phyloP scores from a whole-genome alignment of 495 filamentous ascomycete genomes.

The Neurospora tetraspora region DNA sequence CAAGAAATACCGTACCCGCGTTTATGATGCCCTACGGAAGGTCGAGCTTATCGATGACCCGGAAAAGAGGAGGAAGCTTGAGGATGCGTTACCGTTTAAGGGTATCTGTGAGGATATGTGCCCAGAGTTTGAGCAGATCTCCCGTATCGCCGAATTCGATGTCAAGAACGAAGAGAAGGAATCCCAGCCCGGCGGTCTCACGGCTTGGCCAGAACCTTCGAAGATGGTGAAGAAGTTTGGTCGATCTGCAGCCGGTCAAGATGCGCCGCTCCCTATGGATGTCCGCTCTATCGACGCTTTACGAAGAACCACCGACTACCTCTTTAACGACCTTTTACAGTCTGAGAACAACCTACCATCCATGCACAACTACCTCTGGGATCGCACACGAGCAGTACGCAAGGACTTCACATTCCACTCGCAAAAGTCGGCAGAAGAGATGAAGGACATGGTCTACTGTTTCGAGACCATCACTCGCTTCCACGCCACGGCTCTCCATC shows the following conservation, averaged over 20 bases:
- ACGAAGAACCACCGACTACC: slow-evolving; percentile 68
- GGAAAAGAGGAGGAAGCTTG: slow-evolving; percentile 66
- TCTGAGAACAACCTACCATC: slow-evolving; percentile 51
- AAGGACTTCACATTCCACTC: slow-evolving; percentile 92
- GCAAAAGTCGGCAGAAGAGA: slow-evolving; percentile 45
- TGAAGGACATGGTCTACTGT: slow-evolving; percentile 65
- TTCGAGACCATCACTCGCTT: slow-evolving; percentile 87
- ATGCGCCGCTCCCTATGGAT: slow-evolving; percentile 84
- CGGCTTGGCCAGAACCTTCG: slow-evolving; percentile 24
- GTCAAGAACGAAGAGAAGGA: slow-evolving; percentile 44
- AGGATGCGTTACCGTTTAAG: slow-evolving; percentile 76
- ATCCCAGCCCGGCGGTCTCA: slow-evolving; percentile 20
- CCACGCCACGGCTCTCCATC: slow-evolving; percentile 79
- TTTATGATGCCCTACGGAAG: slow-evolving; percentile 59
- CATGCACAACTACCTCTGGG: slow-evolving; percentile 86
- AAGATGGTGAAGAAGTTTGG: slow-evolving; percentile 74
- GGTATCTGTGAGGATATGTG: slow-evolving; percentile 93
- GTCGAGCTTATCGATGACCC: slow-evolving; percentile 81
- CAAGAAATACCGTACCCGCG: slow-evolving; percentile 58
- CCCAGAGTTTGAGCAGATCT: slow-evolving; percentile 76
- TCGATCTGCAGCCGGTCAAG: slow-evolving; percentile 84
- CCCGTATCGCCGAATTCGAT: slow-evolving; percentile 59
- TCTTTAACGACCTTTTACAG: slow-evolving; percentile 64
- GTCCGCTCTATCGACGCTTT: slow-evolving; percentile 72
- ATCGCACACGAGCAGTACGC: slow-evolving; percentile 81